phyloP scores from a whole-genome alignment of 768 basidiomycete species.

The Mrakia blollopis region DNA sequence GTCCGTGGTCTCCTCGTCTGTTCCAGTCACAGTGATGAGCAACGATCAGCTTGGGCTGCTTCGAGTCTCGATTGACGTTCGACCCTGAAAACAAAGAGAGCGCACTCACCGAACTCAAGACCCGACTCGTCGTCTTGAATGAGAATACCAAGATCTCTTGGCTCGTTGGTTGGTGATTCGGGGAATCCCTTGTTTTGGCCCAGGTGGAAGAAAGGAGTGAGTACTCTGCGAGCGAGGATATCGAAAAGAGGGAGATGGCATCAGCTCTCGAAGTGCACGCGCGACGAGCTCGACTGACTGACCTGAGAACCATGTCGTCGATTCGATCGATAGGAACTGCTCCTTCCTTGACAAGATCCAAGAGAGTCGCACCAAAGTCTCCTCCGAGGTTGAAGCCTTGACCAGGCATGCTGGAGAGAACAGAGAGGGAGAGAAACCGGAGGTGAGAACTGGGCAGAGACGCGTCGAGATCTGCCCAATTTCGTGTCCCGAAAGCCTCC shows the following conservation, averaged over 20 bases:
- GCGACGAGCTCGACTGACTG: not conserved
- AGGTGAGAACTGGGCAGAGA: too few species aligned
- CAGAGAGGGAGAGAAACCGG: not conserved
- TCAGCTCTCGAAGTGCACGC: not conserved
- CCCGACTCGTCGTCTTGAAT: not conserved
- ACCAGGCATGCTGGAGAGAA: slow-evolving; percentile 6
- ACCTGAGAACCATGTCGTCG: slow-evolving; percentile 19
- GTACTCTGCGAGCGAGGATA: slow-evolving; percentile 61
- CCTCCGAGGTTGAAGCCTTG: slow-evolving; percentile 16
- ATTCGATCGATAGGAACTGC: slow-evolving; percentile 2
- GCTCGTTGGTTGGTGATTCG: slow-evolving; percentile 8
- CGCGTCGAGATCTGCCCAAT: too few species aligned
- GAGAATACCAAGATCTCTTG: not conserved
- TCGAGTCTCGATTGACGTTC: not conserved
- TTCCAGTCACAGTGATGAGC: slow-evolving; percentile 41
- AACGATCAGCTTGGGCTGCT: slow-evolving; percentile 40
- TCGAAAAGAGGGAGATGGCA: slow-evolving; percentile 53
- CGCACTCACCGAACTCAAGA: slow-evolving; percentile 25
- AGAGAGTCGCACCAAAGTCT: slow-evolving; percentile 11
- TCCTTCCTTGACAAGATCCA: slow-evolving; percentile 5
- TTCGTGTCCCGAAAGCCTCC: too few species aligned
- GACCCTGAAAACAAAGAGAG: slow-evolving; percentile 53
- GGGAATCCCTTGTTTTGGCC: slow-evolving; percentile 47
- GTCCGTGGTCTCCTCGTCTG: slow-evolving; percentile 18
- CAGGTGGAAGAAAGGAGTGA: slow-evolving; percentile 55